A percentile compares a stretch with the other conserved stretches of the same genome.
Conservation (phyloP, 306 rosid genomes). For the Herpetospermum pedunculosum region DNA sequence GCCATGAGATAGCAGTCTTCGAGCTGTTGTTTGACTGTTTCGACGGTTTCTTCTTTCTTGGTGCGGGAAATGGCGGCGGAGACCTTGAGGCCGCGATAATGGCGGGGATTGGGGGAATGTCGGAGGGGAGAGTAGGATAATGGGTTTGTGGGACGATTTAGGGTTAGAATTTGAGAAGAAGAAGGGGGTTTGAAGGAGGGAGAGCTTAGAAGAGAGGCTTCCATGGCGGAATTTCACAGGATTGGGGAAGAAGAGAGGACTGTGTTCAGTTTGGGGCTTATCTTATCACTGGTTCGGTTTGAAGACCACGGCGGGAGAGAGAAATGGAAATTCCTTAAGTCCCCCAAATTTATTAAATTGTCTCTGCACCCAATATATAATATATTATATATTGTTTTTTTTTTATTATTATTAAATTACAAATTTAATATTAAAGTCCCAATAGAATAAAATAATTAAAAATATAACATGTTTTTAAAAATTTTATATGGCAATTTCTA, state of each 20-base stretch:
- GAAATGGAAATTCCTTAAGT: not conserved
- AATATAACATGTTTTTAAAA: no score
- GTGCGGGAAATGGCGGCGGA: conserved; percentile 69
- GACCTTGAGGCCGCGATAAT: conserved; percentile 22
- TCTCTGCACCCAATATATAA: no score
- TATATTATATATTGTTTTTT: no score
- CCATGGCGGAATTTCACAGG: conserved; percentile 31
- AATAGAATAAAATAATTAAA: no score
- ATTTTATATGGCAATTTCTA: no score
- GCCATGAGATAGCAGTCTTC: conserved; percentile 75
- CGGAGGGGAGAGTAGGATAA: conserved; percentile 17
- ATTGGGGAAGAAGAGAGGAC: not conserved
- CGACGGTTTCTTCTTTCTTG: conserved; percentile 71
- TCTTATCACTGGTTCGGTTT: conserved; percentile 12
- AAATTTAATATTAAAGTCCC: no score
- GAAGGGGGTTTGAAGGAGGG: conserved; percentile 34
- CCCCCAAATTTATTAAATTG: not conserved
- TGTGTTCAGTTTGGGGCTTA: conserved; percentile 1
- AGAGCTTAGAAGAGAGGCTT: conserved; percentile 38
- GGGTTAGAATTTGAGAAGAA: conserved; percentile 19
- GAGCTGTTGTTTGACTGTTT: conserved; percentile 46
- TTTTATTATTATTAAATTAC: no score
- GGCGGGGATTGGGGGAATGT: conserved; percentile 11
- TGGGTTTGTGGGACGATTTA: conserved; percentile 36
- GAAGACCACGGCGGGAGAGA: not conserved